A percentile compares a stretch with the other conserved stretches of the same genome.
Evolutionary conservation across 108 stramenopile genomes (phyloP).

Genomic region (Aureococcus anophagefferens): DNA sequence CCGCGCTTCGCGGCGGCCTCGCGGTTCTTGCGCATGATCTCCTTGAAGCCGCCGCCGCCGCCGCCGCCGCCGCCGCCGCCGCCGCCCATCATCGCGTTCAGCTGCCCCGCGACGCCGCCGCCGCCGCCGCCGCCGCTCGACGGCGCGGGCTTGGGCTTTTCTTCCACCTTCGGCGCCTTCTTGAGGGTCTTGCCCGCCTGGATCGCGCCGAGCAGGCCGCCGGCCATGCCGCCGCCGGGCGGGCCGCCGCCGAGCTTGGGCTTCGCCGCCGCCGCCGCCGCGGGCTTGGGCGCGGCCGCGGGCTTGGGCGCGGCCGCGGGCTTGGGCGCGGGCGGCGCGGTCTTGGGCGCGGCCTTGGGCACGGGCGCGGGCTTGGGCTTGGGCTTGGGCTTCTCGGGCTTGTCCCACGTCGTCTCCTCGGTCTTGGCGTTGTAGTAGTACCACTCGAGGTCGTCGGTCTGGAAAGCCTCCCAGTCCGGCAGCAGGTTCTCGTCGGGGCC

Average conservation of each 20-base stretch:
- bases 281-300: neutral
- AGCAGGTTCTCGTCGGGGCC: neutral
- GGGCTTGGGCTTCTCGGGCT: neutral
- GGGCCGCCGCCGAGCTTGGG: conserved; percentile 2
- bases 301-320: neutral
- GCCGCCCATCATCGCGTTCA: conserved; percentile 1
- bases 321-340: conserved; percentile 1
- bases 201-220: conserved; percentile 16
- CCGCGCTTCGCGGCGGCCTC: conserved; percentile 25
- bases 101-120: conserved; percentile 5
- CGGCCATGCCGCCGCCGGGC: neutral
- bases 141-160: neutral
- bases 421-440: conserved; percentile 82
- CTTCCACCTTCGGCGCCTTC: conserved; percentile 4
- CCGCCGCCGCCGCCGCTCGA: conserved; percentile 6
- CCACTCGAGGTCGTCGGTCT: conserved; percentile 62
- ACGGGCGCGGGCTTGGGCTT: neutral
- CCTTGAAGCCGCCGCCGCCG: conserved; percentile 24
- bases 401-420: conserved; percentile 71
- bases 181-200: conserved; percentile 16
- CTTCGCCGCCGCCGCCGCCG: conserved; percentile 5
- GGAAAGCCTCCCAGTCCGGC: conserved; percentile 56
- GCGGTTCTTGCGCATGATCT: conserved; percentile 26
- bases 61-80: conserved; percentile 15
- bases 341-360: neutral